Conservation (phyloP, 305 asterid genomes). For the Euphrasia arctica region DNA sequence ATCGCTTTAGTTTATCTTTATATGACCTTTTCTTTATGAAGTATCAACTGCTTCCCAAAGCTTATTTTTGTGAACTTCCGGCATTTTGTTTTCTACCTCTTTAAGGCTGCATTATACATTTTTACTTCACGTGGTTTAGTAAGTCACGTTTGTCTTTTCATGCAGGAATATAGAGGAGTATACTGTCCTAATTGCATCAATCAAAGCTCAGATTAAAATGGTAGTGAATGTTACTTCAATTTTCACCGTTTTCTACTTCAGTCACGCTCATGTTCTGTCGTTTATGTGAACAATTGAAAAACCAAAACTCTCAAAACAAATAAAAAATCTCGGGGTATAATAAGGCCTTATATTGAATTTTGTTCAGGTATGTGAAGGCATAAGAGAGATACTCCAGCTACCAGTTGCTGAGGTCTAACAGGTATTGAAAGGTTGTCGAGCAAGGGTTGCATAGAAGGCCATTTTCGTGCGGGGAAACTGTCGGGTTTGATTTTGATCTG, state of each 20-base stretch:
- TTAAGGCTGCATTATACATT: background rate
- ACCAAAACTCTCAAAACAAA: no score
- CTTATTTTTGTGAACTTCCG: constrained; percentile 1
- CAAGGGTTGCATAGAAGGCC: background rate
- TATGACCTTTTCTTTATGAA: background rate
- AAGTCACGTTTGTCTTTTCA: background rate
- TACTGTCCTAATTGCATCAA: constrained; percentile 66
- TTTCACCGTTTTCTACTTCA: constrained; percentile 11
- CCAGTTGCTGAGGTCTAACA: constrained; percentile 30
- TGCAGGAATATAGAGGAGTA: constrained; percentile 76
- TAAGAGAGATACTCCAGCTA: constrained; percentile 67
- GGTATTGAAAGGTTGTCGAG: background rate
- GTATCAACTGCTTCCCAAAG: background rate
- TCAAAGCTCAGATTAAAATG: constrained; percentile 81
- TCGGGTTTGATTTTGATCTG: background rate
- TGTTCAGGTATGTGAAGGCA: constrained; percentile 75
- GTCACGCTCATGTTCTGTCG: background rate
- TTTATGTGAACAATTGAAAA: background rate
- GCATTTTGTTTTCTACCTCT: background rate
- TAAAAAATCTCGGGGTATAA: background rate
- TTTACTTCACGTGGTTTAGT: background rate
- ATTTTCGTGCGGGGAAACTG: no score
- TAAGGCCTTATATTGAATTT: constrained; percentile 7
- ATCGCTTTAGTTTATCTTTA: background rate
- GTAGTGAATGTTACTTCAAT: constrained; percentile 32